Base-by-base conservation (phyloP, 139 green algal species). In the Chlamydomonas sphaeroides region DNA sequence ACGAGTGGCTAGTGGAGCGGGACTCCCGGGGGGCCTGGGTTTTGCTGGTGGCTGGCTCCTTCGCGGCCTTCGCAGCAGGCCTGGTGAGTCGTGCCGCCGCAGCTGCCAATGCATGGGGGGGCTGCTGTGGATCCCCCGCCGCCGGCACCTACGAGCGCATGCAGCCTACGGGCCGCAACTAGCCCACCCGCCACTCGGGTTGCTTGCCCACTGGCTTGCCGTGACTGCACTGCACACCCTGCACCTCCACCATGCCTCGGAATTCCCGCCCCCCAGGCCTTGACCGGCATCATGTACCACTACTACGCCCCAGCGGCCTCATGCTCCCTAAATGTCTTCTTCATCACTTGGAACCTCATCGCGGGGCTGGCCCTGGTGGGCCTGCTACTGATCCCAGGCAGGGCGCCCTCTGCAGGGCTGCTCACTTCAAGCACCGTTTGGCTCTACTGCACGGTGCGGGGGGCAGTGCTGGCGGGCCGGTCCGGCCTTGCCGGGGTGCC, bases 331-430 rank as follows among this genome's bases (percentile, higher is more conserved):
- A 98, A 98, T 78, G 92, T 97, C 65, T 95, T 94, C 68, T 96
- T 97, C 80, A 95, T 95, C 80, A 96, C 95, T 1, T 94, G 85
- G 72, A 93, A 90, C 28, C 62, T 98, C 7, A 68, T 96, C 7
- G 61, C 95, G 42, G 93, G 88, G 28, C 26, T 97, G 2, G 56
- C 79, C 4, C 92, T 94, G 65, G 75, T 87, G 51, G 89, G 45
- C 6, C 39, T 91, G 30, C 79, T 97, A 26, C 94, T 92, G 33
- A 57, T 98, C 1, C 91, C 91, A 7, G 86, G 89, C 20, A 85
- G 90, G 5, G 66, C 84, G 36, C 56, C 91, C 41, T 89, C 62
- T 45, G 91, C 93, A 0, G 92, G 93, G n/a, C 86, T 97, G 74
- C 89, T 96, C 65, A 95, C 92, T 20, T 78, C 51, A 15, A 91